Conservation (phyloP, 163 green algal genomes). For the Scenedesmus sp. region DNA sequence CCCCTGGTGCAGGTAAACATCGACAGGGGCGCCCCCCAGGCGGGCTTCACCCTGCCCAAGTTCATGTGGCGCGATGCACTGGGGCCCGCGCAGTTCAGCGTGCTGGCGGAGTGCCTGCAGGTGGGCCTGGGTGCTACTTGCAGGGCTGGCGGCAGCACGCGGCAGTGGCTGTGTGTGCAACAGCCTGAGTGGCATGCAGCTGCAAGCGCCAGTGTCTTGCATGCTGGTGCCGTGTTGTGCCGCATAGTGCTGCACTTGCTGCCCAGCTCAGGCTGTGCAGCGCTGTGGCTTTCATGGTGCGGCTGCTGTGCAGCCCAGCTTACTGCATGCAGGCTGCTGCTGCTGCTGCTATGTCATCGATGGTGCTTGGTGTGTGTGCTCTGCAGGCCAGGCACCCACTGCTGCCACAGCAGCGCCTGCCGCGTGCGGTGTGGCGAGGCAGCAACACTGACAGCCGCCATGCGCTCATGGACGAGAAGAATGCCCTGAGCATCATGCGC, state of each 20-base stretch:
- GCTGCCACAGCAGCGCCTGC: slow-evolving; percentile 30
- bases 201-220: neutral
- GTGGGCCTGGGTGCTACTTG: neutral
- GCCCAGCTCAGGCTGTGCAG: too few species aligned
- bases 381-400: slow-evolving; percentile 32
- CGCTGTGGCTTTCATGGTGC: too few species aligned
- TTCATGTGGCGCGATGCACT: slow-evolving; percentile 56
- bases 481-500: slow-evolving; percentile 49
- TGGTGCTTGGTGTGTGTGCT: neutral
- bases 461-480: slow-evolving; percentile 41
- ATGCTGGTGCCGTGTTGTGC: too few species aligned
- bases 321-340: neutral
- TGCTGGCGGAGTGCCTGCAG: neutral
- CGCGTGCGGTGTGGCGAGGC: slow-evolving; percentile 62
- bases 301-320: neutral
- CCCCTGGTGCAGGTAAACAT: slow-evolving; percentile 55
- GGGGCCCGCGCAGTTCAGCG: slow-evolving; percentile 52
- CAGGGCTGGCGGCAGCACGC: neutral
- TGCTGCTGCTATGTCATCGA: neutral
- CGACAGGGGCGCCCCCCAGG: slow-evolving; percentile 45
- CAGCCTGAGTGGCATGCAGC: neutral
- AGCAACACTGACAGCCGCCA: slow-evolving; percentile 51
- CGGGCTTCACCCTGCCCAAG: slow-evolving; percentile 66
- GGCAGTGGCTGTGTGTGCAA: neutral
- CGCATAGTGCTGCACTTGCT: too few species aligned